These are phyloP conservation scores for Pseudogymnoascus sp. DNA, from an alignment of 2,329 filamentous ascomycete genomes.

Conservation along the genomic window DNA sequence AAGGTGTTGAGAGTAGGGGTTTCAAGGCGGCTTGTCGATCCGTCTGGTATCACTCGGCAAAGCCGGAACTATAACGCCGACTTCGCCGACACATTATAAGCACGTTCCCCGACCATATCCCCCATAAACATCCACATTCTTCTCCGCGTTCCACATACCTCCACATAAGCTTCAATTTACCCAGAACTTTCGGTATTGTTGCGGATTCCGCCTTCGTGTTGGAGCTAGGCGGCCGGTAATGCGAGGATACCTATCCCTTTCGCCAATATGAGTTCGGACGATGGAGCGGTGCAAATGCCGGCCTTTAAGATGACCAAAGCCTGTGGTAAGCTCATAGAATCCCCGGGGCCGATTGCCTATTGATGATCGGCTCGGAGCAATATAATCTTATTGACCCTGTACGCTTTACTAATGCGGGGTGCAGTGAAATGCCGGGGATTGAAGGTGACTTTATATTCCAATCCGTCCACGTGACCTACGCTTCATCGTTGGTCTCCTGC, in stretches of 20 bases:
- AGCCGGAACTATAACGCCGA: not conserved
- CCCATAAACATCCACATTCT: not conserved
- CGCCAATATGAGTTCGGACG: slow-evolving; percentile 8
- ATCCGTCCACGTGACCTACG: not conserved
- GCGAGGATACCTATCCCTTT: not conserved
- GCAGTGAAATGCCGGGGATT: slow-evolving; percentile 17
- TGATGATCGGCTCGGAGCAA: not conserved
- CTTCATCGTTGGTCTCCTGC: slow-evolving; percentile 10
- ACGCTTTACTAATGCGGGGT: not conserved
- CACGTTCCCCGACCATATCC: slow-evolving; percentile 1
- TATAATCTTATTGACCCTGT: not conserved
- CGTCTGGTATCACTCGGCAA: not conserved
- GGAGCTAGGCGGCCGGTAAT: slow-evolving; percentile 1
- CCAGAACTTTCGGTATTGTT: not conserved
- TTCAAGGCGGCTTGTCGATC: not conserved
- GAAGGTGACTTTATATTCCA: slow-evolving; percentile 14
- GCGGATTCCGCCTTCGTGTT: slow-evolving; percentile 5
- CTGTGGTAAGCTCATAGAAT: not conserved
- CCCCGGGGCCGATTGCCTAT: not conserved
- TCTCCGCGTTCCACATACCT: slow-evolving; percentile 8
- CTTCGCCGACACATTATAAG: slow-evolving; percentile 1
- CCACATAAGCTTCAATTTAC: not conserved
- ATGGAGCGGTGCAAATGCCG: slow-evolving; percentile 3
- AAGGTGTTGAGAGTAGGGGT: not conserved
- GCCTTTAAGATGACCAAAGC: slow-evolving; percentile 10